Percentiles rank a stretch among this genome's conserved stretches.
Conservation (phyloP, 176 grass and related monocot genomes). For the Carex myosuroides region DNA sequence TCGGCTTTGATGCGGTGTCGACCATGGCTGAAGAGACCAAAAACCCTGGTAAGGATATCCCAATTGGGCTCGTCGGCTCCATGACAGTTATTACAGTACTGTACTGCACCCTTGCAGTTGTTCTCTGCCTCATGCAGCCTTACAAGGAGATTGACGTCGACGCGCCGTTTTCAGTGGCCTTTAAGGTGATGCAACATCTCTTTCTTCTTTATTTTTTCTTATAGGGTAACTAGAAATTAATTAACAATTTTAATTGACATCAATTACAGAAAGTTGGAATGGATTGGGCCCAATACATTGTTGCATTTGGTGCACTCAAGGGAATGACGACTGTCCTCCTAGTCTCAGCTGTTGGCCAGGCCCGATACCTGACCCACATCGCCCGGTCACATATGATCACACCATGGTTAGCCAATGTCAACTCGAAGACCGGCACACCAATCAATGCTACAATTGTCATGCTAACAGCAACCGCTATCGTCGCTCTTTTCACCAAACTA, state of each 20-base stretch:
- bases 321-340: conserved; percentile 65
- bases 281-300: conserved; percentile 80
- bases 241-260: neutral
- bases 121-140: conserved; percentile 71
- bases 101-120: conserved; percentile 53
- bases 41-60: conserved; percentile 66
- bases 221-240: neutral
- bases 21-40: conserved; percentile 93
- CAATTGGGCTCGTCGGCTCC: conserved; percentile 60
- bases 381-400: conserved; percentile 49
- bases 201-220: neutral
- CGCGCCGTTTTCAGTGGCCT: conserved; percentile 63
- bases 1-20: conserved; percentile 80
- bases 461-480: conserved; percentile 40
- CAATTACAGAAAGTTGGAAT: conserved; percentile 29
- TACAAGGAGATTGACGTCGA: conserved; percentile 28
- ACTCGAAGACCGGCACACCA: conserved; percentile 34
- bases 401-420: conserved; percentile 40
- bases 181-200: conserved; percentile 18
- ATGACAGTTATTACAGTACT: conserved; percentile 45
- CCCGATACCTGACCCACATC: conserved; percentile 65
- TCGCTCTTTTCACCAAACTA: conserved; percentile 57
- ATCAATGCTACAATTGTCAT: conserved; percentile 45
- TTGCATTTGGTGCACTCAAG: conserved; percentile 55
- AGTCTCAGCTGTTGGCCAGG: conserved; percentile 53